Conservation (phyloP, 495 filamentous ascomycete species). For the Penicillium ucsense region DNA sequence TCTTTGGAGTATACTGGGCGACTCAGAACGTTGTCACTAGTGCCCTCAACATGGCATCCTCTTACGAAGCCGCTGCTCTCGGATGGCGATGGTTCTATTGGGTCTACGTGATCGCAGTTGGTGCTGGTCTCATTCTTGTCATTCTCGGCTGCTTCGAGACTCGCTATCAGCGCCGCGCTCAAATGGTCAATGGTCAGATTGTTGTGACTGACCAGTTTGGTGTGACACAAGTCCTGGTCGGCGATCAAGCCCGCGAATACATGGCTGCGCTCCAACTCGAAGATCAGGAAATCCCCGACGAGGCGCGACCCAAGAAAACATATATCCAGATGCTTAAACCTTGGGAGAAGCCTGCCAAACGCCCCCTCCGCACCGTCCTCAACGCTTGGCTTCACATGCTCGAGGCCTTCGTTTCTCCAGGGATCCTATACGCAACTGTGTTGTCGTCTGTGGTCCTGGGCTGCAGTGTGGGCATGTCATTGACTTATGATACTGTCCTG, state of each 20-base stretch:
- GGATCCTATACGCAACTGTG: slow-evolving; percentile 27
- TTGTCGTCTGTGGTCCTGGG: slow-evolving; percentile 25
- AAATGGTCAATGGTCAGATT: slow-evolving; percentile 16
- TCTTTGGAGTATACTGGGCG: slow-evolving; percentile 26
- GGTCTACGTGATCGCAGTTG: slow-evolving; percentile 24
- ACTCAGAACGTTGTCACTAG: slow-evolving; percentile 25
- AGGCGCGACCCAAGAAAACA: slow-evolving; percentile 15
- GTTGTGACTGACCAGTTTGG: slow-evolving; percentile 30
- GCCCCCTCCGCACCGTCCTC: slow-evolving; percentile 6
- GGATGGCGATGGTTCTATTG: slow-evolving; percentile 34
- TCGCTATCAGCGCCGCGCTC: slow-evolving; percentile 14
- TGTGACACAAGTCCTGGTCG: slow-evolving; percentile 18
- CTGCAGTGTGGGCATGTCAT: slow-evolving; percentile 21
- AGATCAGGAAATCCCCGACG: slow-evolving; percentile 4
- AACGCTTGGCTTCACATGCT: slow-evolving; percentile 24
- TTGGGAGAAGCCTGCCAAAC: slow-evolving; percentile 7
- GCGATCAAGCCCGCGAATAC: slow-evolving; percentile 3
- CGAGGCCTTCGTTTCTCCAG: slow-evolving; percentile 25
- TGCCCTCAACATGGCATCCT: slow-evolving; percentile 19
- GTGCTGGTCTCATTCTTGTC: slow-evolving; percentile 20
- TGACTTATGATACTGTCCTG: slow-evolving; percentile 30
- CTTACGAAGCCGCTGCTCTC: slow-evolving; percentile 22
- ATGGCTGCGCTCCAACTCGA: slow-evolving; percentile 1
- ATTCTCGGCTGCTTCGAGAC: slow-evolving; percentile 25
- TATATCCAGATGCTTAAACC: slow-evolving; percentile 23